Conservation (phyloP, 1,139 yeast genomes). For the Fermentozyma sake region DNA sequence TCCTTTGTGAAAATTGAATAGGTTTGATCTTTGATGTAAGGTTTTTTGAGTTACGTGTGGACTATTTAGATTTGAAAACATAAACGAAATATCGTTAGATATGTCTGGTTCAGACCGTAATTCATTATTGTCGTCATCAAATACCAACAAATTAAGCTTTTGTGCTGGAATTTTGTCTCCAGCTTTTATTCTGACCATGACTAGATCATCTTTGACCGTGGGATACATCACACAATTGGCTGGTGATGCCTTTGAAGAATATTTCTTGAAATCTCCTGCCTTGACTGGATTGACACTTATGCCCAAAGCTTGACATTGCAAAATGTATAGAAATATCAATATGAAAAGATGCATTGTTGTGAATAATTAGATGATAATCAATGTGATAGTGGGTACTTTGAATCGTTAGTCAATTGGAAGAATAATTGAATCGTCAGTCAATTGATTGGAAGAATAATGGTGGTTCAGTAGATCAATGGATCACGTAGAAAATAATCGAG, state of each 20-base stretch:
- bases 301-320: conserved; percentile 18
- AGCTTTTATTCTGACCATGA: conserved; percentile 27
- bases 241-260: conserved; percentile 25
- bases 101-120: conserved; percentile 31
- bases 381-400: too few species aligned
- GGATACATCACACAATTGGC: conserved; percentile 36
- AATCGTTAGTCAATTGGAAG: too few species aligned
- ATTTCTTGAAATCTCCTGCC: conserved; percentile 21
- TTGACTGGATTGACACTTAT: conserved; percentile 18
- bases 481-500: too few species aligned
- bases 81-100: conserved; percentile 24
- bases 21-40: conserved; percentile 8
- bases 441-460: too few species aligned
- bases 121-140: conserved; percentile 35
- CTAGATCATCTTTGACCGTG: conserved; percentile 35
- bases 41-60: conserved; percentile 8
- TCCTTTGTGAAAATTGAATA: conserved; percentile 7
- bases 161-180: conserved; percentile 34
- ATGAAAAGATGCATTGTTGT: too few species aligned
- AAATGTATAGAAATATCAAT: too few species aligned
- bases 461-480: too few species aligned
- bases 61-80: conserved; percentile 35
- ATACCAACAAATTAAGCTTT: conserved; percentile 29
- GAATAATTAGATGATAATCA: too few species aligned
- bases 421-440: too few species aligned